phyloP scores from a whole-genome alignment of 2,329 filamentous ascomycete species.

The Nannizzia gypsea region DNA sequence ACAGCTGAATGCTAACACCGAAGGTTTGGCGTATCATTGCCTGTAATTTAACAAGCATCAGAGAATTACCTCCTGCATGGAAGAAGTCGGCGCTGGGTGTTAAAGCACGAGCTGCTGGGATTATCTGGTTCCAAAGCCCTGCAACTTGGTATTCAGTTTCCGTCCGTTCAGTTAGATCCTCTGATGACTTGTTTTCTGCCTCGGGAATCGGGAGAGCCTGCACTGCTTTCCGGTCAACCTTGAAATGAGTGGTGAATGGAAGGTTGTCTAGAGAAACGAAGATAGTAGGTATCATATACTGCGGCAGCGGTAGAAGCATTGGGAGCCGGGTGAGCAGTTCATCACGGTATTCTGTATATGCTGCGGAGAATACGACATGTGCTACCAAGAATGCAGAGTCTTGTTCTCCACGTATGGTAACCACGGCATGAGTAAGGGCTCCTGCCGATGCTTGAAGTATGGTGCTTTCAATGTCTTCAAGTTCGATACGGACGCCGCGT shows the following conservation, averaged over 20 bases:
- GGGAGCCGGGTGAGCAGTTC: not conserved
- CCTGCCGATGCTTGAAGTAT: constrained; percentile 1
- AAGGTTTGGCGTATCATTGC: constrained; percentile 25
- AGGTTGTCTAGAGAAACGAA: constrained; percentile 7
- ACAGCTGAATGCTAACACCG: constrained; percentile 22
- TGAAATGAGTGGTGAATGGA: constrained; percentile 7
- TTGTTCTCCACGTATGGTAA: not conserved
- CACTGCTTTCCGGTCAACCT: constrained; percentile 10
- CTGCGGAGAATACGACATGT: constrained; percentile 2
- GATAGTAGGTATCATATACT: constrained; percentile 11
- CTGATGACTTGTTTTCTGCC: not conserved
- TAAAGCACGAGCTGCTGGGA: not conserved
- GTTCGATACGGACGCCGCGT: constrained; percentile 20
- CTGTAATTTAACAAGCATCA: constrained; percentile 26
- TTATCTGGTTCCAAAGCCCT: constrained; percentile 5
- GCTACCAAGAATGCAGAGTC: constrained; percentile 4
- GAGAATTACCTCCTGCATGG: constrained; percentile 21
- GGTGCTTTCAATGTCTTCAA: constrained; percentile 4
- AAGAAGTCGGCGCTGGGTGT: constrained; percentile 16
- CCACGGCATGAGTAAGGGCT: not conserved
- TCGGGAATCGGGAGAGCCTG: constrained; percentile 7
- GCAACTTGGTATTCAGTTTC: constrained; percentile 1
- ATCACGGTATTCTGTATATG: not conserved
- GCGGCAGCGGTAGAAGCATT: constrained; percentile 7
- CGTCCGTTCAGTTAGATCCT: not conserved